Evolutionary conservation across 495 filamentous ascomycete genomes (phyloP).

Genomic region (Penicillium nucicola): DNA sequence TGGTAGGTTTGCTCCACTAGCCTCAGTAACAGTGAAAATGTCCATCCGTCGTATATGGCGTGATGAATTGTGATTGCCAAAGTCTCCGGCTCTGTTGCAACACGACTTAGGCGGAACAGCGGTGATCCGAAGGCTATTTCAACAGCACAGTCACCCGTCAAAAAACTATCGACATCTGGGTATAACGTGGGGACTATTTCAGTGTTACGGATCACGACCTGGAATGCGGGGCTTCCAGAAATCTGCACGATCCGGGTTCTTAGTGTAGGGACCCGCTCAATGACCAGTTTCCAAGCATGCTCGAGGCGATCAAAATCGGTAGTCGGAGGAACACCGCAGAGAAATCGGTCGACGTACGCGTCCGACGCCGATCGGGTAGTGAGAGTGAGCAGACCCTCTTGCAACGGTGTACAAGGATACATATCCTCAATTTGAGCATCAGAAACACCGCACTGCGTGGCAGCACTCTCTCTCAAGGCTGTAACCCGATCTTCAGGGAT

Average conservation of each 20-base stretch:
- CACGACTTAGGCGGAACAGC: background rate
- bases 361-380: background rate
- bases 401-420: background rate
- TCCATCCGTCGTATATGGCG: background rate
- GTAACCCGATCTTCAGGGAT: background rate
- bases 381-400: background rate
- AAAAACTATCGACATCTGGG: background rate
- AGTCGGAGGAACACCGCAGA: background rate
- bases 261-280: background rate
- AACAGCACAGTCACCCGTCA: background rate
- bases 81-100: background rate
- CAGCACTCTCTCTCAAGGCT: too few relatives aligned
- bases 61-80: background rate
- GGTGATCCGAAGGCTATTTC: background rate
- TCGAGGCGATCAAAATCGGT: background rate
- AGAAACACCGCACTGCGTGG: background rate
- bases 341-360: background rate
- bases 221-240: background rate
- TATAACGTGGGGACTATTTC: background rate
- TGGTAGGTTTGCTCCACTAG: background rate
- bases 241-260: background rate
- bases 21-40: background rate
- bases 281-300: background rate
- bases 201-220: background rate
- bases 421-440: background rate